Percentiles rank a stretch among this genome's conserved stretches.
Evolutionary conservation across 352 stramenopile species (phyloP).

Genomic region (Phytophthora nicotianae): DNA sequence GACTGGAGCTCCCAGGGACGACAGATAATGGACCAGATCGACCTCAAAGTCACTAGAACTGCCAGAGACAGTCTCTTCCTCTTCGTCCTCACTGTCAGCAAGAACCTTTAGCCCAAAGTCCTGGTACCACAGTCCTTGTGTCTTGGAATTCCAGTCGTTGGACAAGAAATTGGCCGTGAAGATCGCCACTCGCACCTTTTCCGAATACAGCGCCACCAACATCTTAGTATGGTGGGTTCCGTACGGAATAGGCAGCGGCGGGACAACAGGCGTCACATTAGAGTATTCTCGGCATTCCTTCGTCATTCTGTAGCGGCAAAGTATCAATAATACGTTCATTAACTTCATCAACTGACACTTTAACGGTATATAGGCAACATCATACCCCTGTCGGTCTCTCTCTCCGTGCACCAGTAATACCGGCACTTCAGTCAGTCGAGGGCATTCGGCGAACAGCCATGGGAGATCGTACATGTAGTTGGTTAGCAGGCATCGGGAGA

Average conservation of each 20-base stretch:
- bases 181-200: conserved; percentile 76
- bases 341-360: background rate
- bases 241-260: conserved; percentile 79
- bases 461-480: conserved; percentile 85
- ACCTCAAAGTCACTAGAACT: conserved; percentile 53
- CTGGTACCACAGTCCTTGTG: conserved; percentile 83
- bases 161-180: conserved; percentile 88
- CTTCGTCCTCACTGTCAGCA: conserved; percentile 36
- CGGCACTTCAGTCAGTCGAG: conserved; percentile 58
- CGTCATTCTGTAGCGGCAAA: conserved; percentile 45
- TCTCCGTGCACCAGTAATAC: conserved; percentile 85
- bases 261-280: conserved; percentile 70
- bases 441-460: conserved; percentile 74
- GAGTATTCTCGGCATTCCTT: conserved; percentile 58
- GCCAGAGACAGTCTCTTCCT: background rate
- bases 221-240: conserved; percentile 91
- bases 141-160: conserved; percentile 85
- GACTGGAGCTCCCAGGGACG: conserved; percentile 47
- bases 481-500: conserved; percentile 65
- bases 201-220: conserved; percentile 70
- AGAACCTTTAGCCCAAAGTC: conserved; percentile 78
- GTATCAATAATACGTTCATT: background rate
- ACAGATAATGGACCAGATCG: conserved; percentile 72
- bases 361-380: background rate
- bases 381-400: conserved; percentile 50